Evolutionary conservation across 177 flowering plant species (phyloP).

Genomic region (Telopea speciosissima): DNA sequence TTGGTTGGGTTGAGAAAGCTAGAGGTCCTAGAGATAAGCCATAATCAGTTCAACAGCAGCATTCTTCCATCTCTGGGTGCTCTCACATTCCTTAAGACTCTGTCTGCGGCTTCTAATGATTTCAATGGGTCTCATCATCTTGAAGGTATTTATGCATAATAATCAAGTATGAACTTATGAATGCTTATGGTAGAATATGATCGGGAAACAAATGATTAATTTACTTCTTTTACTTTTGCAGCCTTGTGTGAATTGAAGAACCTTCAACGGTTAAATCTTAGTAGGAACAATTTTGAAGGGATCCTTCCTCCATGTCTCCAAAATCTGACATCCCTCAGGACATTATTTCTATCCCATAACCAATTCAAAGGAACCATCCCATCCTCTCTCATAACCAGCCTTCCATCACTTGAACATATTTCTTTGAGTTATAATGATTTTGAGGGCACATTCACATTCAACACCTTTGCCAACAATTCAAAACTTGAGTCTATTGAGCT

Average conservation of each 20-base stretch:
- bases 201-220: too few relatives aligned
- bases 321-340: constrained; percentile 2
- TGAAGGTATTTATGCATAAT: background rate
- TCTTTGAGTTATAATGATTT: constrained; percentile 6
- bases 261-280: background rate
- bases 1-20: background rate
- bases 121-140: background rate
- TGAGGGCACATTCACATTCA: background rate
- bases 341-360: background rate
- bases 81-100: background rate
- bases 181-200: too few relatives aligned
- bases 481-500: background rate
- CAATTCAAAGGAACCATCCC: constrained; percentile 7
- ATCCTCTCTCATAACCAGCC: constrained; percentile 1
- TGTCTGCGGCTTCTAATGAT: background rate
- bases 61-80: background rate
- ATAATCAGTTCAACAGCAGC: background rate
- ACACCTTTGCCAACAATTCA: constrained; percentile 8
- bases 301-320: constrained; percentile 3
- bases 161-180: background rate
- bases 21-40: background rate
- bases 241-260: background rate
- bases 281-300: background rate
- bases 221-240: too few relatives aligned
- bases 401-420: constrained; percentile 2